A percentile compares a stretch with the other conserved stretches of the same genome.
Conservation (phyloP, 2,329 filamentous ascomycete genomes). For the Monilinia laxa region DNA sequence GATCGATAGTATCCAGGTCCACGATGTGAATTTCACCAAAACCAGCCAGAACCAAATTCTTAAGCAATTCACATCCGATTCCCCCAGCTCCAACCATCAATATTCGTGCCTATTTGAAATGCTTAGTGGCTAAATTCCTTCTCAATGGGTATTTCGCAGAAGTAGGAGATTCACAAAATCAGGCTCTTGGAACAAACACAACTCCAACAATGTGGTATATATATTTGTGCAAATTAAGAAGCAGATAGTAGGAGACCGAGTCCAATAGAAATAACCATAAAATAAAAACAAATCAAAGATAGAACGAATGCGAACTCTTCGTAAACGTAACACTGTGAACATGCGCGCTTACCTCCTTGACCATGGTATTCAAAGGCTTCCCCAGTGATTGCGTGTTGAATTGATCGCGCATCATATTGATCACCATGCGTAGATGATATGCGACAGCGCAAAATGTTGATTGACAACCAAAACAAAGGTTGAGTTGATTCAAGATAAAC, state of each 20-base stretch:
- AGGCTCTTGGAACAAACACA: neutral
- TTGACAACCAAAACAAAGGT: neutral
- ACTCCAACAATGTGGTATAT: neutral
- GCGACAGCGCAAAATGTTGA: slow-evolving; percentile 20
- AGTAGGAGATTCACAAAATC: slow-evolving; percentile 20
- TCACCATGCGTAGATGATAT: slow-evolving; percentile 15
- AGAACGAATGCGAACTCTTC: neutral
- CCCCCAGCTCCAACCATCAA: slow-evolving; percentile 95
- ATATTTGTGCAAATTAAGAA: neutral
- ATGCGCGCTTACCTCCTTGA: slow-evolving; percentile 61
- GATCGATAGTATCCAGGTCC: slow-evolving; percentile 96
- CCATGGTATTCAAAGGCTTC: slow-evolving; percentile 57
- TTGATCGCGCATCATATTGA: slow-evolving; percentile 48
- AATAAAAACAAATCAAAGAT: neutral
- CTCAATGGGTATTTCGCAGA: slow-evolving; percentile 1
- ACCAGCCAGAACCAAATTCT: slow-evolving; percentile 88
- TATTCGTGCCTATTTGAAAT: slow-evolving; percentile 66
- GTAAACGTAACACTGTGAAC: neutral
- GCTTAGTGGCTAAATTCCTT: slow-evolving; percentile 40
- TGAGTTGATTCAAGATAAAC: neutral
- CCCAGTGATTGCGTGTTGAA: slow-evolving; percentile 68
- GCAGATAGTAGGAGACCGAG: too few relatives aligned
- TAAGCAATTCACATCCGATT: slow-evolving; percentile 95
- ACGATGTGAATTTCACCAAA: slow-evolving; percentile 94
- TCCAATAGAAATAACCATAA: neutral